Percentiles rank a stretch among this genome's conserved stretches.
These are phyloP conservation scores for Calonectria pseudoturangicola DNA, from an alignment of 2,329 filamentous ascomycete genomes.

Conservation along the genomic window DNA sequence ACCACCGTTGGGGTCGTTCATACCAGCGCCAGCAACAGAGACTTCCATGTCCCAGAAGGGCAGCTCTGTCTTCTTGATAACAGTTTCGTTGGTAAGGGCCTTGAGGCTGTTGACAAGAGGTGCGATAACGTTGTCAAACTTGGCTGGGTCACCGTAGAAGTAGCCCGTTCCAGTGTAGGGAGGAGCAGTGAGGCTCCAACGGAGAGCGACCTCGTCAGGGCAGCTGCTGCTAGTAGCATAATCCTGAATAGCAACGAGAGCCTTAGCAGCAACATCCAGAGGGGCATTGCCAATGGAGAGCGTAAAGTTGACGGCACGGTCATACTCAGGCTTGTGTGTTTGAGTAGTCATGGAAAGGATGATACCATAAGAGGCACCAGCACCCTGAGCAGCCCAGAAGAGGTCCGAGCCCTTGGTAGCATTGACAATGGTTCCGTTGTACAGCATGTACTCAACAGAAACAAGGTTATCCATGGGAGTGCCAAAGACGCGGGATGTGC, in stretches of 20 bases:
- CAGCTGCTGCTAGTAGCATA: constrained; percentile 40
- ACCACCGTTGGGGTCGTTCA: constrained; percentile 49
- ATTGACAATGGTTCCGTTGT: constrained; percentile 52
- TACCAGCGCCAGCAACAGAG: constrained; percentile 43
- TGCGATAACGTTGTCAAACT: constrained; percentile 44
- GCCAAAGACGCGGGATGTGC: constrained; percentile 45
- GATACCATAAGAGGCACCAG: constrained; percentile 50
- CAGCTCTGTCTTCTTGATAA: constrained; percentile 47
- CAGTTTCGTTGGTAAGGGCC: constrained; percentile 34
- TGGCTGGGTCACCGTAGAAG: constrained; percentile 52
- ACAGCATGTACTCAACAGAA: constrained; percentile 50
- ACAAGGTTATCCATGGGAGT: constrained; percentile 51
- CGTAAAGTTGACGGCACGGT: constrained; percentile 50
- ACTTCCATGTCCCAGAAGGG: constrained; percentile 52
- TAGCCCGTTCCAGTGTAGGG: constrained; percentile 48
- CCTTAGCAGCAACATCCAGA: constrained; percentile 43
- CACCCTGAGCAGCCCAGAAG: constrained; percentile 51
- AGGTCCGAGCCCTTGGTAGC: constrained; percentile 47
- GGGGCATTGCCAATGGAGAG: constrained; percentile 43
- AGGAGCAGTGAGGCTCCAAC: constrained; percentile 45
- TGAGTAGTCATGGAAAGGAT: constrained; percentile 51
- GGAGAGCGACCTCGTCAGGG: constrained; percentile 51
- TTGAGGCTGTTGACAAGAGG: constrained; percentile 44
- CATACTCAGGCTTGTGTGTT: constrained; percentile 49
- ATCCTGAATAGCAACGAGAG: constrained; percentile 51